Base-by-base conservation (phyloP, 257 asterid species). In the Forsythia suspensa region DNA sequence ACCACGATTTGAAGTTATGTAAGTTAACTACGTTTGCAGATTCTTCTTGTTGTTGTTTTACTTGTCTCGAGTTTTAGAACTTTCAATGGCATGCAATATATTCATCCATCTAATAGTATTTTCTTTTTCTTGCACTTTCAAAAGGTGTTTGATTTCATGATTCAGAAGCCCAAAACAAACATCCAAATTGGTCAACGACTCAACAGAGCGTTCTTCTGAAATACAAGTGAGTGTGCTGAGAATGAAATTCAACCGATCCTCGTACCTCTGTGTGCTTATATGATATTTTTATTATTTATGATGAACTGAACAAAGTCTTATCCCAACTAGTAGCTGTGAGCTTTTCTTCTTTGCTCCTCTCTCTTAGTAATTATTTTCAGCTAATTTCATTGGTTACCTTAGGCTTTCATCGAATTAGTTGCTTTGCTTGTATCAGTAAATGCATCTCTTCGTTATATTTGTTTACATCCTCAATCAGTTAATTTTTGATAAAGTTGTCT, bases 141-240 rank as follows among this genome's bases (percentile, higher is more conserved):
- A 41, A 63, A 94, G 98, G 92, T 95, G 79, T 95, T 86, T 76
- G 99, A 95, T 82, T 93, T 93, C 86, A 83, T 93, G 78, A 88
- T 93, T 84, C 99, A 95, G 85, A 95, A 93, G 82, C 99, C 99
- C 76, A 95, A 95, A 89, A 95, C 99, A 71, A 95, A 95, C 65
- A 93, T 95, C 72, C 99, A 95, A 96, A 95, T 95, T 79, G 96
- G 93, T 87, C 99, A 93, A 77, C 99, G 92, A 97, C 93, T 87
- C 99, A 93, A 77, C 99, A 95, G 84, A 92, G 94, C 79, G 97
- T 95, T 85, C 99, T 95, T 83, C 87, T 95, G 79, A 95, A 95
- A 87, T 91, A 95, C 88, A 95, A 93, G 99, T 95, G 90, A 85
- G 98, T 82, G 81, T 55, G 72, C 63, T 77, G 43, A 20, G 75